These are phyloP conservation scores for Aspergillus clavatus DNA, from an alignment of 2,329 filamentous ascomycete genomes.

Conservation along the genomic window DNA sequence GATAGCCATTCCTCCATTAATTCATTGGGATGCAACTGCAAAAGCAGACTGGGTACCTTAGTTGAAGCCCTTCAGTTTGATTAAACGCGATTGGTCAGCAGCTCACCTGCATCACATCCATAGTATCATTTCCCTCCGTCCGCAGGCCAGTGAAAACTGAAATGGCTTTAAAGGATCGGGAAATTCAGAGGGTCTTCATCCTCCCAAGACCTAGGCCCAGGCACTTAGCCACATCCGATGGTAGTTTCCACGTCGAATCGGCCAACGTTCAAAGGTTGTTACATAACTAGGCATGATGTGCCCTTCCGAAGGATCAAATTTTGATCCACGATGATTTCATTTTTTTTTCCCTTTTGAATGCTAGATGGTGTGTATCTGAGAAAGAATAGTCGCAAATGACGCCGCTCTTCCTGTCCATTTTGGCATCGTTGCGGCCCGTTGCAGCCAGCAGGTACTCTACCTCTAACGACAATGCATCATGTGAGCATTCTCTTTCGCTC, in stretches of 20 bases:
- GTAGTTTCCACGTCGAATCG: not conserved
- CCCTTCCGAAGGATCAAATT: not conserved
- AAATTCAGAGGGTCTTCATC: not conserved
- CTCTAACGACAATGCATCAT: not conserved
- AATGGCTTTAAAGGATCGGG: not conserved
- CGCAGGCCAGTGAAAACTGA: not conserved
- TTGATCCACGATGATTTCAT: not conserved
- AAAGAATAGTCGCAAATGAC: not conserved
- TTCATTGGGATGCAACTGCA: too few species aligned
- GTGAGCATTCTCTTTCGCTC: not conserved
- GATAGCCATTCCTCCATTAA: too few species aligned
- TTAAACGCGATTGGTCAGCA: not conserved
- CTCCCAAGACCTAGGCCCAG: not conserved
- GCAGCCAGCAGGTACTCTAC: not conserved
- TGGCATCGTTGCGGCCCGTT: not conserved
- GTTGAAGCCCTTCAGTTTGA: not conserved
- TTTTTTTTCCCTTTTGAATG: too few species aligned
- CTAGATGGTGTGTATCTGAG: too few species aligned
- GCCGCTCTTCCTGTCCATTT: not conserved
- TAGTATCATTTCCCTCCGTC: not conserved
- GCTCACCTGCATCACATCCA: not conserved
- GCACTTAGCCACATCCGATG: not conserved
- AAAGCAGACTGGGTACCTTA: too few species aligned
- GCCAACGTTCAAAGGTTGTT: not conserved
- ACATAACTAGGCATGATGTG: not conserved